Base-by-base conservation (phyloP, 2,329 filamentous ascomycete species). In the Penicillium italicum region DNA sequence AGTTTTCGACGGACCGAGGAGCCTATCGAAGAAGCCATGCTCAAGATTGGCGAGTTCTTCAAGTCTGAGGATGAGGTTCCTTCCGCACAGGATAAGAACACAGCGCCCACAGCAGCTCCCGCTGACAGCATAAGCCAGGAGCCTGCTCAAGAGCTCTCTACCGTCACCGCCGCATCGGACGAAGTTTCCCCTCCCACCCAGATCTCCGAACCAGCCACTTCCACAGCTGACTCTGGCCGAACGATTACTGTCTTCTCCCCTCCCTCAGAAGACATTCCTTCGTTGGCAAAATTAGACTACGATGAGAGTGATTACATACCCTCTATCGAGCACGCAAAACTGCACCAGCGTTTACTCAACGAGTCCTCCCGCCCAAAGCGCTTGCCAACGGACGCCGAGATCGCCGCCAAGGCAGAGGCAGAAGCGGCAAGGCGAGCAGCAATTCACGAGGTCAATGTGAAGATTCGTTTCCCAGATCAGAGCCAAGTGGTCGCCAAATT, bases 381-480 rank as follows among this genome's bases (percentile, higher is more conserved):
- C 20, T 83, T 97, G 1, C 84, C 84, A 6, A 95, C 91, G 0
- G 91, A 97, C 73, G 85, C 84, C 33, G 93, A 97, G 69, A 78
- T 95, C 11, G 87, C 85, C 34, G 85, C 86, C 24, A 85, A 86
- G 61, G 86, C 85, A 33, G 79, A 83, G 5, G 85, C 83, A 22
- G 85, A 87, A 50, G 82, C 83, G 44, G 85, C 86, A 30, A 86
- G 80, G 60, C 77, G 91, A 1, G 82, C 86, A 5, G 80, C 82
- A 5, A 80, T 92, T 57, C 84, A 82, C 48, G 83, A 84, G 31
- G 83, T 96, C 31, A 81, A 85, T 28, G 80, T 97, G 60, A 91
- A 89, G 61, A 83, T 97, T 46, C 88, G 92, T 26, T 92, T 97
- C 64, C 93, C 93, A 0, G 92, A 97, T 69, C 89, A 92, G 64